A percentile compares a stretch with the other conserved stretches of the same genome.
phyloP scores from a whole-genome alignment of 352 stramenopile species.

The Phytopythium mirpurense region DNA sequence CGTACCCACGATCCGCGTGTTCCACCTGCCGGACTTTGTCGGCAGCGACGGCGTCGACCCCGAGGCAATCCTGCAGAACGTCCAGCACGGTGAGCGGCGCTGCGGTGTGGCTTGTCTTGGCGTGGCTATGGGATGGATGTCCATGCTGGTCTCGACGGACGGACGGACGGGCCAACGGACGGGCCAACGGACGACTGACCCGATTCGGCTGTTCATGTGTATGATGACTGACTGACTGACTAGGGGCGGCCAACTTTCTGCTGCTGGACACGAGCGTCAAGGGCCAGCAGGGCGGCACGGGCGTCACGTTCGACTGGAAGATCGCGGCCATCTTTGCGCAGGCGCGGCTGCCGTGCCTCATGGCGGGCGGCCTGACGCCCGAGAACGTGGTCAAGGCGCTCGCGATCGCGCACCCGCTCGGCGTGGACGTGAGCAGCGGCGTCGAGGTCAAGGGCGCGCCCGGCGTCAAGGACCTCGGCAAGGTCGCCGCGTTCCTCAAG shows the following conservation, averaged over 20 bases:
- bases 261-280: slow-evolving; percentile 97
- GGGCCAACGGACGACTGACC: too few relatives aligned
- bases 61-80: slow-evolving; percentile 64
- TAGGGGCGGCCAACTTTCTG: slow-evolving; percentile 80
- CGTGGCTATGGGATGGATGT: too few relatives aligned
- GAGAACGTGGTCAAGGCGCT: slow-evolving; percentile 93
- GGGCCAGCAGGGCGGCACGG: slow-evolving; percentile 89
- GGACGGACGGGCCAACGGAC: too few relatives aligned
- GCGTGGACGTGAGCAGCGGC: slow-evolving; percentile 95
- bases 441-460: slow-evolving; percentile 85
- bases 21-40: slow-evolving; percentile 88
- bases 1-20: slow-evolving; percentile 91
- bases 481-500: slow-evolving; percentile 60
- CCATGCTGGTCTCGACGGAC: too few relatives aligned
- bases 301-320: slow-evolving; percentile 95
- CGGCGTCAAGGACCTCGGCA: slow-evolving; percentile 62
- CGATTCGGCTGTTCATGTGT: neutral
- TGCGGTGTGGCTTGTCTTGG: too few relatives aligned
- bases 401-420: slow-evolving; percentile 72
- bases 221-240: neutral
- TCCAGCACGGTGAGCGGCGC: slow-evolving; percentile 27
- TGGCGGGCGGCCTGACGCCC: slow-evolving; percentile 93
- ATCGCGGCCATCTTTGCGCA: slow-evolving; percentile 90
- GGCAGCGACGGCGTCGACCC: slow-evolving; percentile 68
- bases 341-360: slow-evolving; percentile 91